Evolutionary conservation across 2,329 filamentous ascomycete genomes (phyloP).

Genomic region (Fusarium tricinctum): DNA sequence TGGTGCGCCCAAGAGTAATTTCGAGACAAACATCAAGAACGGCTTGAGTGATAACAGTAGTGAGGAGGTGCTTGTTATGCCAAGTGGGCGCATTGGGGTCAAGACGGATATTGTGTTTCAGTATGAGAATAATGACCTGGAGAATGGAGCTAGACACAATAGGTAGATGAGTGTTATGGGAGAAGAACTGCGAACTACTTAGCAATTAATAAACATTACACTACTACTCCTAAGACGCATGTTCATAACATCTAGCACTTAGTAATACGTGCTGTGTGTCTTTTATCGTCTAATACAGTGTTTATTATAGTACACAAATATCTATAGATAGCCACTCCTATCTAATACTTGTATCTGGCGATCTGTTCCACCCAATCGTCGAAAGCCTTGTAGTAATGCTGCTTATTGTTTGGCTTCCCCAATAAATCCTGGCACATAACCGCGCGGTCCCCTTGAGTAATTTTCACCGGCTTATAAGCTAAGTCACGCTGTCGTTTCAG

Average conservation of each 20-base stretch:
- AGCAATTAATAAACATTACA: not conserved
- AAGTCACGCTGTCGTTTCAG: not conserved
- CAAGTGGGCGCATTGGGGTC: conserved; percentile 25
- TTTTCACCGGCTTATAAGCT: fast-evolving
- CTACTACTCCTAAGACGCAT: too few relatives aligned
- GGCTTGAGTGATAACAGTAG: conserved; percentile 25
- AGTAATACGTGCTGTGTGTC: not conserved
- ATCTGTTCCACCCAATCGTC: not conserved
- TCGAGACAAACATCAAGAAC: conserved; percentile 29
- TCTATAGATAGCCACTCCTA: not conserved
- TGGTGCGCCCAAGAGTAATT: conserved; percentile 3
- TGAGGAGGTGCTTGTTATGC: conserved; percentile 29
- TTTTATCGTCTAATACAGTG: not conserved
- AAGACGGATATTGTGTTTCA: conserved; percentile 30
- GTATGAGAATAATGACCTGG: conserved; percentile 12
- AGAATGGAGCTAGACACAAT: not conserved
- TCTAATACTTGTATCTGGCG: fast-evolving
- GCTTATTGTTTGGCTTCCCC: too few relatives aligned
- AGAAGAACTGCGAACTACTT: not conserved
- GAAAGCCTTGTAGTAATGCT: not conserved
- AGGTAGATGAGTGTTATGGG: not conserved
- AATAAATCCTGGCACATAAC: not conserved
- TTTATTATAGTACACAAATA: not conserved
- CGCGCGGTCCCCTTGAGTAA: fast-evolving
- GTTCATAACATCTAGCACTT: not conserved